Evolutionary conservation across 1,284 basidiomycete species (phyloP).

Genomic region (Mrakiaceae sp.): DNA sequence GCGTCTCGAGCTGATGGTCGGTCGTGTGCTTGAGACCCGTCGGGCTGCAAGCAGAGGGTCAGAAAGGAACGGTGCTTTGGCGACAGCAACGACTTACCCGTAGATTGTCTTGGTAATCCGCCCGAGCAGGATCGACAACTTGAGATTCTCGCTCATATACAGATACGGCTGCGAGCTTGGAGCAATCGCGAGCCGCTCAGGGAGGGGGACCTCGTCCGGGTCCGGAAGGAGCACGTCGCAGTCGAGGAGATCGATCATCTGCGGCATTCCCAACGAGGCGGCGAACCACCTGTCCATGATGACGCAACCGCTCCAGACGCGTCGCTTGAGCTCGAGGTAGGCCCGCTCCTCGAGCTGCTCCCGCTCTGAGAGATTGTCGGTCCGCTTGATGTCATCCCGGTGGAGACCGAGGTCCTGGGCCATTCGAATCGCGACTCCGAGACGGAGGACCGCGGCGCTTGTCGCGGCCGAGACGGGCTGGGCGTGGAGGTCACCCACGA

Average conservation of each 20-base stretch:
- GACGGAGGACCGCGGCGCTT: constrained; percentile 30
- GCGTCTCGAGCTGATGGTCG: constrained; percentile 57
- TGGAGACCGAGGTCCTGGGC: constrained; percentile 88
- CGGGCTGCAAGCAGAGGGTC: constrained; percentile 42
- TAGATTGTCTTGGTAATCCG: constrained; percentile 83
- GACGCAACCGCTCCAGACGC: constrained; percentile 82
- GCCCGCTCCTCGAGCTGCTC: constrained; percentile 13
- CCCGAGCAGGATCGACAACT: constrained; percentile 74
- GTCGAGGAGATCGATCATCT: constrained; percentile 84
- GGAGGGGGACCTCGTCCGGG: constrained; percentile 11
- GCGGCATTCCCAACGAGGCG: constrained; percentile 37
- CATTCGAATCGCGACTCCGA: constrained; percentile 61
- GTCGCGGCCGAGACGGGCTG: constrained; percentile 32
- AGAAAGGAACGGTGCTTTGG: not conserved
- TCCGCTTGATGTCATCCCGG: constrained; percentile 48
- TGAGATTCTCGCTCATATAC: constrained; percentile 55
- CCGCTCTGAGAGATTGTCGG: constrained; percentile 21
- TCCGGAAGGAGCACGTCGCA: constrained; percentile 50
- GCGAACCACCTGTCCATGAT: constrained; percentile 79
- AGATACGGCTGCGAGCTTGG: constrained; percentile 10
- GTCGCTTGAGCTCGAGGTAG: constrained; percentile 60
- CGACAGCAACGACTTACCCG: constrained; percentile 40
- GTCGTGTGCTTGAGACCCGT: constrained; percentile 71
- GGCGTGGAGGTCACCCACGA: constrained; percentile 41
- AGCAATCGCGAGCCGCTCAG: not conserved